These are phyloP conservation scores for Xylaria castorea DNA, from an alignment of 495 filamentous ascomycete species.

Conservation along the genomic window DNA sequence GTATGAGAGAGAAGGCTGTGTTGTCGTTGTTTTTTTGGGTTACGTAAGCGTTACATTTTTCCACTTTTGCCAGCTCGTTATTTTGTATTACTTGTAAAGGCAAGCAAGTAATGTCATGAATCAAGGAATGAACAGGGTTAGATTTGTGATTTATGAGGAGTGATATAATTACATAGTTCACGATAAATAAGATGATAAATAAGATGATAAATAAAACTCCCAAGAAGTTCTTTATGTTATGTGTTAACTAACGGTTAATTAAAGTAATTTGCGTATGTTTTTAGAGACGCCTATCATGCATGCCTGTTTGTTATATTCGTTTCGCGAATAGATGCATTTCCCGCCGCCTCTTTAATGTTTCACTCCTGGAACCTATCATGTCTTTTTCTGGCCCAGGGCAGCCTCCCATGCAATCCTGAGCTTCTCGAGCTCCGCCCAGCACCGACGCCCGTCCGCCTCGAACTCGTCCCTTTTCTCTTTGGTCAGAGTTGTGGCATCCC, in stretches of 20 bases:
- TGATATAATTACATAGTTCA: not conserved
- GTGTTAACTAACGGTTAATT: not conserved
- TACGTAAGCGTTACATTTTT: not conserved
- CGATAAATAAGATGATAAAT: not conserved
- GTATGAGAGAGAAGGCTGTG: not conserved
- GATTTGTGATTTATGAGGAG: not conserved
- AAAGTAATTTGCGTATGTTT: not conserved
- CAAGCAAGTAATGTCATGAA: not conserved
- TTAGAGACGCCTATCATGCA: not conserved
- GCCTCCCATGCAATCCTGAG: conserved; percentile 80
- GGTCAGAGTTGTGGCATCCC: conserved; percentile 64
- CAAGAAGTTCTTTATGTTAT: not conserved
- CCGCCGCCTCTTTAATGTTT: not conserved
- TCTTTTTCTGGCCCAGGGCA: conserved; percentile 41
- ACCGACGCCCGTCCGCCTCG: conserved; percentile 72
- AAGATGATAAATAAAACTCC: no score
- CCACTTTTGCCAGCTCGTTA: not conserved
- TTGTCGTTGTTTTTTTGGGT: not conserved
- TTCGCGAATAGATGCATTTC: not conserved
- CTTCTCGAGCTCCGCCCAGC: conserved; percentile 86
- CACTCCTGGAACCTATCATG: conserved; percentile 8
- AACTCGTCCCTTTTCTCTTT: conserved; percentile 71
- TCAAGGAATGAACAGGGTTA: not conserved
- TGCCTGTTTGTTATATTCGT: not conserved
- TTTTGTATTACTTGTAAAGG: not conserved